Percentiles rank a stretch among this genome's conserved stretches.
phyloP scores from a whole-genome alignment of 768 basidiomycete species.

The Mycena sanguinolenta region DNA sequence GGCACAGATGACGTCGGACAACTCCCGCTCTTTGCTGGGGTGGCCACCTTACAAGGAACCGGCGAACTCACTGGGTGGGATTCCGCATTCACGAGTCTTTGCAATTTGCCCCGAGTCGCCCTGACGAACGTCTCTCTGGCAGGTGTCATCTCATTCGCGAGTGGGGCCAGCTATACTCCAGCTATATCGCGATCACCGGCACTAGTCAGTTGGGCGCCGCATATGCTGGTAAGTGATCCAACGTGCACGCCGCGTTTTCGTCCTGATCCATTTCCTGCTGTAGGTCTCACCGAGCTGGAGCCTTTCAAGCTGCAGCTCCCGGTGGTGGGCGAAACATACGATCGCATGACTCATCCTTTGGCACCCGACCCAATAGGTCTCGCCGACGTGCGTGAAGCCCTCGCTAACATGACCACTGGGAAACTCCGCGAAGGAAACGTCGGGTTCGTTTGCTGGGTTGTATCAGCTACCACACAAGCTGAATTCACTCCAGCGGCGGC shows the following conservation, averaged over 20 bases:
- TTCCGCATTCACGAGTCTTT: neutral
- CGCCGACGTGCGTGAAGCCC: slow-evolving; percentile 9
- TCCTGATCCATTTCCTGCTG: neutral
- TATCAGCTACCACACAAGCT: neutral
- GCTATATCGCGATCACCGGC: slow-evolving; percentile 32
- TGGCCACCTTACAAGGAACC: slow-evolving; percentile 27
- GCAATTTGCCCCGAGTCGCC: too few relatives aligned
- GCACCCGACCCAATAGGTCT: slow-evolving; percentile 1
- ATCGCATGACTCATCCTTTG: slow-evolving; percentile 35
- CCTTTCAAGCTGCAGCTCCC: slow-evolving; percentile 17
- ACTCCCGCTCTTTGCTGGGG: slow-evolving; percentile 31
- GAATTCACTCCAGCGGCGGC: slow-evolving; percentile 23
- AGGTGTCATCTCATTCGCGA: slow-evolving; percentile 25
- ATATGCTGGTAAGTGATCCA: slow-evolving; percentile 2
- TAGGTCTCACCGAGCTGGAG: slow-evolving; percentile 1
- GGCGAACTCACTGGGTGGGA: slow-evolving; percentile 33
- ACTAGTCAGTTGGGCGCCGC: slow-evolving; percentile 30
- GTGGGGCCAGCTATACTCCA: slow-evolving; percentile 11
- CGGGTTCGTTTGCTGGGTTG: slow-evolving; percentile 16
- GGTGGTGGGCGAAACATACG: slow-evolving; percentile 33
- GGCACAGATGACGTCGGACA: slow-evolving; percentile 27
- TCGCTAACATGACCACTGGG: slow-evolving; percentile 23
- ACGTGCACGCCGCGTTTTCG: neutral
- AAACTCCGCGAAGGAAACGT: slow-evolving; percentile 34
- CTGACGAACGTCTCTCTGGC: neutral